Evolutionary conservation across 352 stramenopile species (phyloP), one percentile per base, ranked within the genome.

Genomic region (Pythium aquatile): DNA sequence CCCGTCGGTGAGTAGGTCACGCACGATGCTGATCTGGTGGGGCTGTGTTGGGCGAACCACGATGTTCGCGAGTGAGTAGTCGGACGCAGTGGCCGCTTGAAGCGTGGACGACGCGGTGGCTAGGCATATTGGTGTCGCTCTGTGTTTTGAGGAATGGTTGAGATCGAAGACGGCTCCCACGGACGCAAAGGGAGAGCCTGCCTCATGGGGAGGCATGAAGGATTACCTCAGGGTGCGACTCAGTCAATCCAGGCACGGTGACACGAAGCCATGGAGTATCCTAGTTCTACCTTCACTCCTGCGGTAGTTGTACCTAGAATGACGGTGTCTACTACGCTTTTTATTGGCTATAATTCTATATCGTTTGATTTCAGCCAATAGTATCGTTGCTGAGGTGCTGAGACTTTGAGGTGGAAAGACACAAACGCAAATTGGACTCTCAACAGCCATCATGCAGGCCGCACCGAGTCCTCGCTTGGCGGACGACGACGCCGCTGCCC

Each of bases 401-500:
- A 30, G n/a, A 13, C 4, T 52, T 7, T 26, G 9, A 26, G 7
- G 37, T 42, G 0, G 2, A 7, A 16, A 40, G 11, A 4, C 2
- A n/a, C 24, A 10, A 0, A 52, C n/a, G 46, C 48, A 47, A 58
- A 17, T 29, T 60, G 8, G 33, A 60, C 37, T 47, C 17, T 17
- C 9, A 42, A 17, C 37, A 1, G 37, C 37, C 37, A 42, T 17
- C n/a, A 66, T 71, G 65, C 26, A 63, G 58, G 51, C 52, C 17
- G 42, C 37, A 11, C 3, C 40, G 40, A 47, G 40, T 47, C 40
- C 40, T 26, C 51, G 49, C 42, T 11, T 82, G 58, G 69, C 76
- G 17, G 68, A 75, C 14, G 76, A 76, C 9, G 58, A 87, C 52
- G 60, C 66, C 11, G 72, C 58, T 3, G 78, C 78, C 59, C 59